Base-by-base conservation (phyloP, 257 asterid genomes). In the Petrea volubilis region DNA sequence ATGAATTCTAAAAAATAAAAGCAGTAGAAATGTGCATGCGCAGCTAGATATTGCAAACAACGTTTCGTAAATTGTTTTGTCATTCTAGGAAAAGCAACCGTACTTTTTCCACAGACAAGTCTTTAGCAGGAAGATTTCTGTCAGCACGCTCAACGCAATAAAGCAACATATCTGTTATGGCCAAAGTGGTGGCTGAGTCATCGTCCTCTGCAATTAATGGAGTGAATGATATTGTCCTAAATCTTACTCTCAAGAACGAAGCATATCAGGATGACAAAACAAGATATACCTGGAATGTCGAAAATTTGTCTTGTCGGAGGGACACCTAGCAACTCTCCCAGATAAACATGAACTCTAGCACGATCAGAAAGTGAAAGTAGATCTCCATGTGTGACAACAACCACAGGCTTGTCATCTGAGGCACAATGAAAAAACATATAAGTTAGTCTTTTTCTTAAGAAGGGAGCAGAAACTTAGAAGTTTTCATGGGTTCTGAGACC, bases 371-470 rank as follows among this genome's bases (percentile, higher is more conserved):
- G 83, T 10, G 87, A 55, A 13, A 93, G 86, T 69, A 93, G 71
- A 81, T 93, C 98, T 70, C 98, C 98, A 64, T 93, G 98, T 1
- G 97, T 88, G 63, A 93, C 79, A 59, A 83, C 97, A 57, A 93
- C 74, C n/a, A 72, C 92, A 43, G 98, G 98, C 83, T 84, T 93
- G 83, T 89, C 94, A 74, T 93, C 98, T 93, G 87, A 73, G 68
- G 64, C 33, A 60, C 38, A 24, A 4, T 57, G 36, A 68, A 41
- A 44, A 44, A 14, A 2, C 3, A 14, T 1, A 2, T 2, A 8
- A 2, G 51, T 41, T 7, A 44, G 20, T 2, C 17, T 14, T 29
- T 28, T 52, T 25, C 1, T 8, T 10, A 57, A 43, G n/a, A 20
- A n/a, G n/a, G 12, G 46, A 57, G 65, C 24, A 40, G 41, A n/a